Conservation (phyloP, 768 basidiomycete species). For the Suillus discolor region DNA sequence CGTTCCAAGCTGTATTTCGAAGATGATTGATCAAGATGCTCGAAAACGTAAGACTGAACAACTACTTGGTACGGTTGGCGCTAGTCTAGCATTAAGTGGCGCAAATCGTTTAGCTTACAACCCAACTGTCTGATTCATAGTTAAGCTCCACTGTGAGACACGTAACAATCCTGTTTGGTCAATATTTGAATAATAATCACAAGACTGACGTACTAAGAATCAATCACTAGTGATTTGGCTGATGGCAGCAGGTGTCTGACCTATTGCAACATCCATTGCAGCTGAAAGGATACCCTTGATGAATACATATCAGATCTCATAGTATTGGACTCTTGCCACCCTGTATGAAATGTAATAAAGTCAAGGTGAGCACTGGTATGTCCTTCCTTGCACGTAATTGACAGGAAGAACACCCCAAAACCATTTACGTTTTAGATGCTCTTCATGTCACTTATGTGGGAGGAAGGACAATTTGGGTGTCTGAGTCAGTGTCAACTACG, state of each 20-base stretch:
- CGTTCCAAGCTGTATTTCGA: background rate
- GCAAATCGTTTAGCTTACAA: too few relatives aligned
- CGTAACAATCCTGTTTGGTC: too few relatives aligned
- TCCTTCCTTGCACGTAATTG: background rate
- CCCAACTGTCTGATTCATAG: too few relatives aligned
- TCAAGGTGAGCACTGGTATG: background rate
- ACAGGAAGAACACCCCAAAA: background rate
- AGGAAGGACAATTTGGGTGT: background rate
- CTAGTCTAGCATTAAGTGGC: too few relatives aligned
- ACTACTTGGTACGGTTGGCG: too few relatives aligned
- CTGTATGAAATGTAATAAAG: background rate
- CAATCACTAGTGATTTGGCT: background rate
- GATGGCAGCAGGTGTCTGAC: background rate
- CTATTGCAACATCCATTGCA: too few relatives aligned
- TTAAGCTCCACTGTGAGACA: too few relatives aligned
- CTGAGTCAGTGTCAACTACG: background rate
- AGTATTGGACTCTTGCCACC: background rate
- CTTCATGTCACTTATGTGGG: background rate
- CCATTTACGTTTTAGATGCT: background rate
- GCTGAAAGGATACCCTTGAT: background rate
- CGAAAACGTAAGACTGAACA: too few relatives aligned
- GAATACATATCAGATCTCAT: too few relatives aligned
- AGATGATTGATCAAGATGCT: too few relatives aligned
- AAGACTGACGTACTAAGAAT: background rate
- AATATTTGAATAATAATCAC: too few relatives aligned